These are phyloP conservation scores for Ormosia semicastrata DNA, from an alignment of 306 rosid genomes.

Conservation along the genomic window DNA sequence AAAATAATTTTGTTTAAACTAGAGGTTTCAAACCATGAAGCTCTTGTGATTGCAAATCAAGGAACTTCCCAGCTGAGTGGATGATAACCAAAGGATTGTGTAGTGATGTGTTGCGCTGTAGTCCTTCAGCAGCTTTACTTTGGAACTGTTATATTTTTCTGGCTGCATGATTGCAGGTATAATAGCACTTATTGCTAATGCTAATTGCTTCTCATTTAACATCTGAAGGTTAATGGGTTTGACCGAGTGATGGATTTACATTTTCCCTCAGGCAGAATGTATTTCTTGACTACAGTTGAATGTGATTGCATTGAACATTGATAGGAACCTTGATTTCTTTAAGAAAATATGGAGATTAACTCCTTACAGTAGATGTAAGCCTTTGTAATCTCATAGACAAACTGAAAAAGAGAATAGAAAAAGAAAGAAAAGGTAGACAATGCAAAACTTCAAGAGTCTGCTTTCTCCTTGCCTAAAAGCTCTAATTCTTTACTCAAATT, in stretches of 20 bases:
- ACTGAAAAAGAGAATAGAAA: too few relatives aligned
- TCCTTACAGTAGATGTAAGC: too few relatives aligned
- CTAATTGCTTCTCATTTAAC: slow-evolving; percentile 15
- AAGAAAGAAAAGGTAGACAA: too few relatives aligned
- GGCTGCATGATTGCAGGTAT: slow-evolving; percentile 24
- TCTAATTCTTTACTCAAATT: too few relatives aligned
- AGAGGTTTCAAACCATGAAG: neutral
- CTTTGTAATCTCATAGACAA: too few relatives aligned
- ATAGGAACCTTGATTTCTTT: too few relatives aligned
- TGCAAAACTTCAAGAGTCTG: too few relatives aligned
- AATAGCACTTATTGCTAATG: neutral
- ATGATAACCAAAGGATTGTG: neutral
- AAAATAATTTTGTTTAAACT: slow-evolving; percentile 13
- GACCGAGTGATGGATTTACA: neutral
- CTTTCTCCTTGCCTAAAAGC: too few relatives aligned
- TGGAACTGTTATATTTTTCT: slow-evolving; percentile 13
- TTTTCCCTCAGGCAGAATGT: neutral
- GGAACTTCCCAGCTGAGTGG: neutral
- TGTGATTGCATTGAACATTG: neutral
- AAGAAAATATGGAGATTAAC: too few relatives aligned
- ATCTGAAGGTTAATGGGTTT: neutral
- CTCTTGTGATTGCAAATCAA: slow-evolving; percentile 9
- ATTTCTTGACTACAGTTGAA: neutral
- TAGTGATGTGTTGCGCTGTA: neutral
- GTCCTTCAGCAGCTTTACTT: neutral